These are phyloP conservation scores for Candida odintsovae DNA, from an alignment of 805 yeast genomes.

Conservation along the genomic window DNA sequence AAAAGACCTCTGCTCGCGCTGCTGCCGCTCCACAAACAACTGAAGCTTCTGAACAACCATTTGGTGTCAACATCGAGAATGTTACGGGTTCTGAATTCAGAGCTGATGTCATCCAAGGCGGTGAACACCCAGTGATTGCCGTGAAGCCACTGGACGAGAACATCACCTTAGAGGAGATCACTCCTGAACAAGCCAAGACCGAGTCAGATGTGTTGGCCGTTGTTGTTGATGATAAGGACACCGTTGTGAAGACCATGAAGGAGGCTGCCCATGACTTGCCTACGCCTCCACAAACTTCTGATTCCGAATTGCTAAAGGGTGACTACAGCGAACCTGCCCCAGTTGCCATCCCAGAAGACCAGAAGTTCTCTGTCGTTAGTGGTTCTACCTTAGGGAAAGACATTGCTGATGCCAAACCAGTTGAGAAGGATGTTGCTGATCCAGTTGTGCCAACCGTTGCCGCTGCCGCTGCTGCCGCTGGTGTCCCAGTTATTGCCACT, in stretches of 20 bases:
- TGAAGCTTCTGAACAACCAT: background rate
- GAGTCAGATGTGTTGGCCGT: conserved; percentile 14
- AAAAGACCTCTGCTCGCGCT: background rate
- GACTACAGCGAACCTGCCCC: conserved; percentile 1
- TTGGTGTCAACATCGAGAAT: conserved; percentile 6
- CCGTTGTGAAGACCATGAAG: conserved; percentile 3
- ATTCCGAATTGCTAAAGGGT: background rate
- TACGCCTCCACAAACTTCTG: conserved; percentile 20
- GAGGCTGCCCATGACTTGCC: background rate
- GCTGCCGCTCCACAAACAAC: background rate
- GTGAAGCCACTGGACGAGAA: conserved; percentile 7
- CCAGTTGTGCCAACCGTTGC: too few relatives aligned
- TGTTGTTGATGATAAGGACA: conserved; percentile 11
- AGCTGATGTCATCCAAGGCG: conserved; percentile 8
- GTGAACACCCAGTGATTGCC: conserved; percentile 9
- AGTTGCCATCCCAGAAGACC: conserved; percentile 1
- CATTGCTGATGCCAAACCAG: too few relatives aligned
- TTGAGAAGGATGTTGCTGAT: too few relatives aligned
- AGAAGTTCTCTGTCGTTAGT: background rate
- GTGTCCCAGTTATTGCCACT: background rate
- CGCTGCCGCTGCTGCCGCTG: too few relatives aligned
- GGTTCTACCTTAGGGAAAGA: background rate
- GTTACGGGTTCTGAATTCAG: conserved; percentile 12
- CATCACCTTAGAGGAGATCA: conserved; percentile 12
- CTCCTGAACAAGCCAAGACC: conserved; percentile 15